Base-by-base conservation (phyloP, 2,329 filamentous ascomycete genomes). In the Pestalotiopsis sp. region DNA sequence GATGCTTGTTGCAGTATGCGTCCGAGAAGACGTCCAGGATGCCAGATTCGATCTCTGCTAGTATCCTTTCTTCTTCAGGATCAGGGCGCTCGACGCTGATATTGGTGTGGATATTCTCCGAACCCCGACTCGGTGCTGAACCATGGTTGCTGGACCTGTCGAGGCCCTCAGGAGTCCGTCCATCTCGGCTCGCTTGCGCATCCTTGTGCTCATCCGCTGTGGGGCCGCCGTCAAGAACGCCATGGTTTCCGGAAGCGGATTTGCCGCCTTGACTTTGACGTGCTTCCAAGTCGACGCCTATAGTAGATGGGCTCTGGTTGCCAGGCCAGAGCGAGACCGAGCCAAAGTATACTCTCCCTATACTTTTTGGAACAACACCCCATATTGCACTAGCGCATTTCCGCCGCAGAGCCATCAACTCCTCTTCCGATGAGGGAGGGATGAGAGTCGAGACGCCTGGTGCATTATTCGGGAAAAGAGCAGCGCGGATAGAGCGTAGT, bases 1-100 rank as follows among this genome's bases (percentile, higher is more conserved):
- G 83, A 81, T 98, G 94, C 82, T 95, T 97, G 82, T 99, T 99
- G 81, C 94, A 92, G 81, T 97, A 97, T 65, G 87, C 85, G 80
- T 98, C 94, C 17, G 88, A 89, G 73, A 97, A 91, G 49, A 95
- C 84, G 74, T 92, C 89, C 61, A 98, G 84, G 60, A 94, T 83
- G 31, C 87, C 81, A 70, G 86, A 82, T 75, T 91, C 89, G 71
- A 93, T 86, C 73, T 91, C 87, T 70, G 82, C 80, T 59, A 89
- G 80, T 68, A 90, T 83, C 63, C 81, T 82, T 66, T 87, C 83
- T 25, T 86, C 82, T 66, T 82, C 72, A 49, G 73, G 73, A 73
- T 36, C 73, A 70, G 27, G 74, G 69, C 9, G 25, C 7, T 66
- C 25, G 68, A 52, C 13, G 41, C 57, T 57, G 68, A 27, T 68